Evolutionary conservation across 495 filamentous ascomycete genomes (phyloP), one percentile per base, ranked within the genome.

Genomic region (Clohesyomyces aquaticus): DNA sequence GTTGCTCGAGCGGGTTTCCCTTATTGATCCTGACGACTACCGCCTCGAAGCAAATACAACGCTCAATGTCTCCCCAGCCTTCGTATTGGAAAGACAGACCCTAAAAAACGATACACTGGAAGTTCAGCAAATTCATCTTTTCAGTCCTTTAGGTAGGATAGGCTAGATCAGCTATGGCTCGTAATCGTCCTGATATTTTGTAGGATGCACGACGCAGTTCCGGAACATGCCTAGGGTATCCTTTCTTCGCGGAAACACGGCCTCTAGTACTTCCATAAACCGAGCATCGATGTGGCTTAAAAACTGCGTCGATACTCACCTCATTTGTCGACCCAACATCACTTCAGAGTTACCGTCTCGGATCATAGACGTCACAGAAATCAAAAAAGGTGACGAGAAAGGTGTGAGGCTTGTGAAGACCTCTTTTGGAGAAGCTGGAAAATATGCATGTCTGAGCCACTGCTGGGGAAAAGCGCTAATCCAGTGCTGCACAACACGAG

Each of bases 381-480:
- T 41, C 8, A 9, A 16, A 9, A 41, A 41, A 16, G 16, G 16
- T 16, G 35, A 16, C 8, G 16, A 16, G 35, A 8, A 9, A 8
- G 35, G 35, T 41, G 35, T 41, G 35, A 41, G 35, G 16, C 35
- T 41, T 16, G 16, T 41, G 9, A 16, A 41, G 16, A 9, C 35
- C 9, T 9, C 8, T 9, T 8, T 16, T 16, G 35, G 16, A 16
- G 16, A 41, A 9, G 9, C 16, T 9, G 35, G 16, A 9, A 41
- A 41, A 51, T 54, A 54, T 19, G 50, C 21, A 4, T 16, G 25
- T n/a, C 50, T 54, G 10, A 54, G 50, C 22, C 26, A 54, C 18
- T 54, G 50, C 27, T 54, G 50, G 50, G 50, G 50, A 9, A 29
- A 4, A 12, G 19, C 2, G 21, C 23, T 32, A 28, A 32, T 41